phyloP scores from a whole-genome alignment of 805 yeast species.

The Naumovozyma dairenensis region DNA sequence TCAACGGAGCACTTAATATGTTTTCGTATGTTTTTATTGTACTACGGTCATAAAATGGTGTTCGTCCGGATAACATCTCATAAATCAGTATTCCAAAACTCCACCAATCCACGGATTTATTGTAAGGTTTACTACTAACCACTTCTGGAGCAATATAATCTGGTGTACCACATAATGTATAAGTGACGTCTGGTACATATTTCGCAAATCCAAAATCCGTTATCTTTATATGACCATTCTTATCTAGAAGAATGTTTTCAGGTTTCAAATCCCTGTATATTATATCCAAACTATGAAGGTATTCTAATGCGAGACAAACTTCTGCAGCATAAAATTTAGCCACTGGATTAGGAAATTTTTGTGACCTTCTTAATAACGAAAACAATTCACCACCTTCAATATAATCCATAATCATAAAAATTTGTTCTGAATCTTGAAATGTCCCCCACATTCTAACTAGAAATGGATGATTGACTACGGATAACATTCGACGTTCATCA shows the following conservation, averaged over 20 bases:
- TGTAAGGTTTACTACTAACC: slow-evolving; percentile 83
- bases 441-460: slow-evolving; percentile 94
- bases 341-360: slow-evolving; percentile 89
- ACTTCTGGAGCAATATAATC: slow-evolving; percentile 96
- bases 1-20: slow-evolving; percentile 66
- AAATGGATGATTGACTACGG: slow-evolving; percentile 80
- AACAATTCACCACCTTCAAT: slow-evolving; percentile 93
- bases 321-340: slow-evolving; percentile 94
- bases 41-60: slow-evolving; percentile 85
- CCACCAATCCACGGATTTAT: slow-evolving; percentile 97
- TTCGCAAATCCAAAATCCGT: slow-evolving; percentile 93
- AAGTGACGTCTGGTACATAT: slow-evolving; percentile 81
- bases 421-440: slow-evolving; percentile 70
- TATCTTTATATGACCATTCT: slow-evolving; percentile 79
- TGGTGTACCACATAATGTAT: slow-evolving; percentile 90
- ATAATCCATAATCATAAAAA: slow-evolving; percentile 93
- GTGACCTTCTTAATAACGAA: slow-evolving; percentile 72
- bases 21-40: slow-evolving; percentile 93
- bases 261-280: slow-evolving; percentile 87
- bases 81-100: slow-evolving; percentile 81
- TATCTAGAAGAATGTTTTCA: slow-evolving; percentile 75
- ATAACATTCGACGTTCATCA: slow-evolving; percentile 82
- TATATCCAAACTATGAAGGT: slow-evolving; percentile 72
- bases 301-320: slow-evolving; percentile 72
- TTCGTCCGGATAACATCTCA: slow-evolving; percentile 91